Evolutionary conservation across 2,329 filamentous ascomycete species (phyloP), one percentile per base, ranked within the genome.

Genomic region (Colletotrichum gloeosporioides): DNA sequence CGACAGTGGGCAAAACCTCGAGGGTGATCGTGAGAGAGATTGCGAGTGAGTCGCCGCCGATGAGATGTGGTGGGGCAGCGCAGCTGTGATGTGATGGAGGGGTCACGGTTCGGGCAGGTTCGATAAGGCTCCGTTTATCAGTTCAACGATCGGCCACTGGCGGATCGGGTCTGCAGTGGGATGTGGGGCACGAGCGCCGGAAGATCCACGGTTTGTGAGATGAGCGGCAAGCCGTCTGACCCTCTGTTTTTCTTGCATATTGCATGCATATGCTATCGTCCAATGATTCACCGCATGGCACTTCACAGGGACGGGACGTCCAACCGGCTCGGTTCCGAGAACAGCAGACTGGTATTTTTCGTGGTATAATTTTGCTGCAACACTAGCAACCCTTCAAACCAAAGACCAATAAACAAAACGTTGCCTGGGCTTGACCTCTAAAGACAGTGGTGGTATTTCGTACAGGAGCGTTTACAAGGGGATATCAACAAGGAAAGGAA

Each of bases 41-140:
- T 62, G 63, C n/a, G 70, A 73, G 70, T 73, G 73, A 73, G 70
- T 73, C 55, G 73, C 31, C 53, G 69, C 63, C 36, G 73, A 65
- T 76, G 73, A 73, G 69, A 69, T 36, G 65, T 73, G 71, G 71
- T 73, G 72, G 74, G 74, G 74, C 74, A 53, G 31, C n/a, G 59
- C 22, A 53, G 59, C 49, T 63, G 49, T 49, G 67, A 53, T 69
- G 55, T 44, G 64, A 76, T 76, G 74, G 74, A 76, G 74, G 71
- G 70, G 74, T 70, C 72, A 69, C 69, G 29, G 57, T 73, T 76
- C 70, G 64, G 70, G 27, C 64, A 36, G 32, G 44, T 73, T 76
- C 73, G 73, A 76, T 76, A 74, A 76, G 65, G 44, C 59, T 69
- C 69, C 32, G 67, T 27, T 72, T 75, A 75, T 75, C 68, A 71